Evolutionary conservation across 2,329 filamentous ascomycete species (phyloP), one percentile per base, ranked within the genome.

Genomic region (Scolecobasidium constrictum): DNA sequence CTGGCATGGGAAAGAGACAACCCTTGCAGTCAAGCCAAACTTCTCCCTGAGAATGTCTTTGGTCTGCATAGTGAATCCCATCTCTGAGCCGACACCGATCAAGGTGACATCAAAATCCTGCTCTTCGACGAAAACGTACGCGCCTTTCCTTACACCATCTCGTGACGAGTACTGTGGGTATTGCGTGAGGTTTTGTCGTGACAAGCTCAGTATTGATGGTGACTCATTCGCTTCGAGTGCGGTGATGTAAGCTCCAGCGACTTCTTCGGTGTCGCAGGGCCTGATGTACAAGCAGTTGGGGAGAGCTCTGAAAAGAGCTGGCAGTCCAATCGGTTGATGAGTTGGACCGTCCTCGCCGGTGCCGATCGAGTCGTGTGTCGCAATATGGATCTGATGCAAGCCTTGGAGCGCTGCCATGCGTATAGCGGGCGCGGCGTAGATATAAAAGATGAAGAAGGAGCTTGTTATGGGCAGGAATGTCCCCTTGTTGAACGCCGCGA

Each of bases 371-470:
- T 79, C 75, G 55, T 80, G 76, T 0, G 76, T 80, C 2, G 75
- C 77, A 22, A 72, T 63, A 52, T 79, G 75, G 40, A 80, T 77
- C 20, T 65, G 61, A 40, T 73, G 71, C 2, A 78, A 65, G 19
- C 64, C 54, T 40, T 73, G 68, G 2, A 77, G 61, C 3, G 74
- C 75, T 5, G 72, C 73, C 74, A 79, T 78, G 12, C 76, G 71
- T 2, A 78, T 66, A 5, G 67, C 75, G 0, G 73, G 69, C 1
- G 75, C 75, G 7, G 73, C 73, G 45, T 73, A 71, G 11, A 72
- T 58, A 49, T 78, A 78, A 56, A 78, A 78, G 71, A 79, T 78
- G 62, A 78, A 77, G 59, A 78, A 79, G 4, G 66, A 68, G 0
- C 71, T 70, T 1, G 75, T 79, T 23, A 78, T 58, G 0, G 75